Evolutionary conservation across 148 eudicot species (phyloP), one percentile per base, ranked within the genome.

Genomic region (Spergularia marina): DNA sequence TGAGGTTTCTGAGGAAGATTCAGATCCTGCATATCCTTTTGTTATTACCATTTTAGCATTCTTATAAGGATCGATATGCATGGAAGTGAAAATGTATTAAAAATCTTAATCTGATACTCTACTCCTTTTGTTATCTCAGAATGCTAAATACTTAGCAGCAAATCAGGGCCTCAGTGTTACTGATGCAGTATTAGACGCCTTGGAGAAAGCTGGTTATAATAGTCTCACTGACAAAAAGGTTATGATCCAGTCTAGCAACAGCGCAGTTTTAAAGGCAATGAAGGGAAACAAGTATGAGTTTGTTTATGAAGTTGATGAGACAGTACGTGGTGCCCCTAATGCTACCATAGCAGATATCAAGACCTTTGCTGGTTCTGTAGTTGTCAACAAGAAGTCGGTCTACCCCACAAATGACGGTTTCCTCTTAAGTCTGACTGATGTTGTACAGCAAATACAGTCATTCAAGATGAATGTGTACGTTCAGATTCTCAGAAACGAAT

Each of bases 101-200:
- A n/a, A n/a, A n/a, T n/a, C 36, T 30, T 2, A 30, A 0, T 30
- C 44, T 72, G 16, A 72, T 53, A 8, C 21, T 59, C 16, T 12
- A 21, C 25, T 57, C 63, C 65, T 49, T 63, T n/a, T 75, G 66
- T 10, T 68, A n/a, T 9, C 56, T 30, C 86, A 94, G 99, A 81
- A 92, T 82, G 99, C 98, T 65, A 81, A 82, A 57, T 92, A 89
- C 89, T 91, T 95, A 58, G 99, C 98, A 53, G 74, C 76, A 51
- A 83, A 89, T 0, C 87, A 82, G 73, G 89, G 93, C 47, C 65
- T 88, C 77, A 80, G 86, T 59, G 79, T 91, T 21, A 84, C 77
- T 15, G 94, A 86, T 75, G 90, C 88, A 47, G 98, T 92, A 80
- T 66, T 72, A 25, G 83, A 85, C 68, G 85, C 85, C 66, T 76